phyloP scores from a whole-genome alignment of 306 rosid species.

The Cucurbita pepo region DNA sequence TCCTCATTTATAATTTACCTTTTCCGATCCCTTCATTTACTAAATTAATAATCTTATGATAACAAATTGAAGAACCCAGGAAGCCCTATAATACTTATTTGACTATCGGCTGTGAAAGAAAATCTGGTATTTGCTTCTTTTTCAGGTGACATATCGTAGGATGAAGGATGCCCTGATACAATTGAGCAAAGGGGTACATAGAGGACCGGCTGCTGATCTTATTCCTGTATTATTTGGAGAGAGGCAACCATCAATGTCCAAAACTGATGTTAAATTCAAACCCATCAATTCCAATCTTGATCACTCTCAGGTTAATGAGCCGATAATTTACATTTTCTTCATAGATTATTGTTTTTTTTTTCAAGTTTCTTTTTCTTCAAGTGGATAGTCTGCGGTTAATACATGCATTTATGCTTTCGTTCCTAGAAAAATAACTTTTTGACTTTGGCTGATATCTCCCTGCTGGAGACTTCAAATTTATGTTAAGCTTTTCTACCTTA shows the following conservation, averaged over 20 bases:
- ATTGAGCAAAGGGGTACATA: slow-evolving; percentile 88
- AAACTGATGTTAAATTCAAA: slow-evolving; percentile 56
- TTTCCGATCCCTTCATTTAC: neutral
- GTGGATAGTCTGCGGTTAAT: neutral
- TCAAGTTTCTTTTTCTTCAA: neutral
- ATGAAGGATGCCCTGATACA: slow-evolving; percentile 89
- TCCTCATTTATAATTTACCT: neutral
- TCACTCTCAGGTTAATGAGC: slow-evolving; percentile 67
- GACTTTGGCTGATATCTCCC: neutral
- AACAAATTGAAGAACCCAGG: neutral
- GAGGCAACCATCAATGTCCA: slow-evolving; percentile 59
- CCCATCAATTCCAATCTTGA: slow-evolving; percentile 66
- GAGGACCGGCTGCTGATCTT: slow-evolving; percentile 88
- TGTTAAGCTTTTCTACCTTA: neutral
- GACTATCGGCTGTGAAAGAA: neutral
- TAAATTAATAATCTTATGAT: no score
- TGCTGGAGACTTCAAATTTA: neutral
- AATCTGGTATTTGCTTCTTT: slow-evolving; percentile 8
- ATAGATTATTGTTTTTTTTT: neutral
- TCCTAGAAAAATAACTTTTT: neutral
- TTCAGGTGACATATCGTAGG: slow-evolving; percentile 82
- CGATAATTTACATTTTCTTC: neutral
- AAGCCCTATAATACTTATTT: neutral
- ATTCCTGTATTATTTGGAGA: slow-evolving; percentile 82
- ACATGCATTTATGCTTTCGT: neutral